Percentiles rank a stretch among this genome's conserved stretches.
These are phyloP conservation scores for Penicillium decumbens DNA, from an alignment of 2,329 filamentous ascomycete species.

Conservation along the genomic window DNA sequence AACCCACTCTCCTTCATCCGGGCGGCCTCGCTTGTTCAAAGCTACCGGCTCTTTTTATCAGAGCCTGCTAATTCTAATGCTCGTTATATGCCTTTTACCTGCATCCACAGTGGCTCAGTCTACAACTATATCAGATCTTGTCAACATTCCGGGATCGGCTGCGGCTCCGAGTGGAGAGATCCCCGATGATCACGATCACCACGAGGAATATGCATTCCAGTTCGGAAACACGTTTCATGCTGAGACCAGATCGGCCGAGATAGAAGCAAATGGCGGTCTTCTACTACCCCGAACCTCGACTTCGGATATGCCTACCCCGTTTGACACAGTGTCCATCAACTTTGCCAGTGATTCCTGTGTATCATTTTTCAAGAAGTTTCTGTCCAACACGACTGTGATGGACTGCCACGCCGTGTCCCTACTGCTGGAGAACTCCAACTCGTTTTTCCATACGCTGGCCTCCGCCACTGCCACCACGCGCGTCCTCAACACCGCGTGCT, in stretches of 20 bases:
- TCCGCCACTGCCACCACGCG: constrained; percentile 68
- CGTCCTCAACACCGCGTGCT: constrained; percentile 74
- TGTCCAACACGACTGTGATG: constrained; percentile 62
- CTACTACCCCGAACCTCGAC: constrained; percentile 8
- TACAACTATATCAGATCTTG: constrained; percentile 1
- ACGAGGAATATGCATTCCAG: constrained; percentile 10
- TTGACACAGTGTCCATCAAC: constrained; percentile 62
- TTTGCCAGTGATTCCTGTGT: constrained; percentile 52
- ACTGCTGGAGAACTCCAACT: constrained; percentile 74
- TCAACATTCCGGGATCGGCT: constrained; percentile 12
- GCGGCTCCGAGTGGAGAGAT: constrained; percentile 15
- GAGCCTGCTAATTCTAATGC: constrained; percentile 23
- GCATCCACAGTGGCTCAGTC: constrained; percentile 12
- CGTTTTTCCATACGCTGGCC: constrained; percentile 75
- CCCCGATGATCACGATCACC: constrained; percentile 16
- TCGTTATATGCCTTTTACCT: constrained; percentile 16
- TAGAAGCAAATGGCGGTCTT: neutral
- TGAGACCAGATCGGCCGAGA: neutral
- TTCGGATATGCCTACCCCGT: constrained; percentile 55
- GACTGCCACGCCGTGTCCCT: constrained; percentile 79
- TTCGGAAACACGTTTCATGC: neutral
- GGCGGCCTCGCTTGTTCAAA: neutral
- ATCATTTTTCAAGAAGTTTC: constrained; percentile 61
- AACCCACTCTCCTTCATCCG: constrained; percentile 1
- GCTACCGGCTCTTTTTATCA: constrained; percentile 5